Evolutionary conservation across 2,329 filamentous ascomycete genomes (phyloP).

Genomic region (Macrophomina tecta): DNA sequence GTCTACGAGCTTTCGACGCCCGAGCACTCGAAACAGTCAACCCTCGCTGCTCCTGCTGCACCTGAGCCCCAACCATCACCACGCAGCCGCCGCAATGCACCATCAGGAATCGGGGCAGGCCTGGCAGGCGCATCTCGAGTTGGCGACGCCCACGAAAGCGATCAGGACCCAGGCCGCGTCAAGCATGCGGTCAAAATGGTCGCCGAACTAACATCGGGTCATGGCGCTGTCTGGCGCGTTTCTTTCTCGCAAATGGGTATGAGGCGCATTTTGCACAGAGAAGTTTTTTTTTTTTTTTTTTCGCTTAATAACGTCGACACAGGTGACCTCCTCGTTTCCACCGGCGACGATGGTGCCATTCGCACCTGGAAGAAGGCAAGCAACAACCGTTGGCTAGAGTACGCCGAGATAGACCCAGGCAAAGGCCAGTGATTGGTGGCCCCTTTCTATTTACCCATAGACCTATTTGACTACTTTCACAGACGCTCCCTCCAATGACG

Average conservation of each 20-base stretch:
- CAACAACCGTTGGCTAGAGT: slow-evolving; percentile 56
- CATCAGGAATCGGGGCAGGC: slow-evolving; percentile 61
- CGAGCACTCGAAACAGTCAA: slow-evolving; percentile 52
- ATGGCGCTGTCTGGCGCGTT: slow-evolving; percentile 76
- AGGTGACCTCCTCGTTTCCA: slow-evolving; percentile 76
- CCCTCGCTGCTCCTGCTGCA: slow-evolving; percentile 19
- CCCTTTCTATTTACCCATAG: not conserved
- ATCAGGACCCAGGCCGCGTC: slow-evolving; percentile 69
- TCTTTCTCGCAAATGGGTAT: slow-evolving; percentile 63
- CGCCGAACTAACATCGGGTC: slow-evolving; percentile 70
- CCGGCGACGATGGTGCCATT: slow-evolving; percentile 73
- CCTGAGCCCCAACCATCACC: slow-evolving; percentile 20
- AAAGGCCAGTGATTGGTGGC: slow-evolving; percentile 14
- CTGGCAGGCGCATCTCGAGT: slow-evolving; percentile 52
- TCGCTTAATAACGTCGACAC: slow-evolving; percentile 48
- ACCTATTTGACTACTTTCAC: slow-evolving; percentile 17
- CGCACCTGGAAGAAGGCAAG: slow-evolving; percentile 58
- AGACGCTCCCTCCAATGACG: not conserved
- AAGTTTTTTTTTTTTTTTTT: not conserved
- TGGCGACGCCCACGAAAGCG: slow-evolving; percentile 58
- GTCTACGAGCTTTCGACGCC: slow-evolving; percentile 81
- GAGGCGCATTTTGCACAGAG: slow-evolving; percentile 13
- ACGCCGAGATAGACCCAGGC: slow-evolving; percentile 51
- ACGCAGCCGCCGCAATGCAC: slow-evolving; percentile 39
- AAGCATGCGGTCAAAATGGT: slow-evolving; percentile 68